Conservation (phyloP, 2,329 filamentous ascomycete genomes). For the Neonectria sp. region DNA sequence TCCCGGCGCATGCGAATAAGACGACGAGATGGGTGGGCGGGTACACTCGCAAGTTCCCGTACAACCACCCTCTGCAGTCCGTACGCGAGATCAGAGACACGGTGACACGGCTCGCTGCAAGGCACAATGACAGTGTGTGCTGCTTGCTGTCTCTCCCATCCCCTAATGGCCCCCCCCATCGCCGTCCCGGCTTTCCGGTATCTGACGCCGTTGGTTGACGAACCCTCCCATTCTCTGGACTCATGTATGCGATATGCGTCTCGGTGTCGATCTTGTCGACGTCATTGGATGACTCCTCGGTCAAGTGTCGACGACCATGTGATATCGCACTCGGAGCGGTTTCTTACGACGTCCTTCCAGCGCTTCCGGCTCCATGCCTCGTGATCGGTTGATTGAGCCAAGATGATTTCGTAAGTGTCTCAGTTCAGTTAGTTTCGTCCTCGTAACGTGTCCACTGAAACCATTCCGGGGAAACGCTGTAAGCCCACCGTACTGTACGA, state of each 20-base stretch:
- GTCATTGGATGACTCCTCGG: constrained; percentile 25
- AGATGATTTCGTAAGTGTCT: constrained; percentile 5
- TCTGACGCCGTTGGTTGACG: not conserved
- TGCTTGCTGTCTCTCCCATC: not conserved
- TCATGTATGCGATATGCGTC: not conserved
- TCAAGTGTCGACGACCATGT: constrained; percentile 22
- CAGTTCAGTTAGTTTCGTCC: not conserved
- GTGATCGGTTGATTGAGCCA: not conserved
- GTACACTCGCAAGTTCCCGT: not conserved
- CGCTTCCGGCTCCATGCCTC: constrained; percentile 7
- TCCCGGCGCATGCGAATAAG: not conserved
- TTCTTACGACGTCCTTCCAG: constrained; percentile 7
- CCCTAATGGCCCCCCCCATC: not conserved
- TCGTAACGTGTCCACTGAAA: not conserved
- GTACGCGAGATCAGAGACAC: not conserved
- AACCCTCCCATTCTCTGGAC: not conserved
- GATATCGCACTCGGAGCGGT: constrained; percentile 1
- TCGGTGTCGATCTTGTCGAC: constrained; percentile 14
- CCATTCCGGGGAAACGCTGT: not conserved
- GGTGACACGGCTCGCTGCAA: not conserved
- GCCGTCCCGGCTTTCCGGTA: constrained; percentile 4
- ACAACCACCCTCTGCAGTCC: not conserved
- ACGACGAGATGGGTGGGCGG: not conserved
- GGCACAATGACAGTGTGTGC: not conserved
- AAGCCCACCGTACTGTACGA: not conserved